Base-by-base conservation (phyloP, 139 green algal genomes). In the Chlorella sp. region DNA sequence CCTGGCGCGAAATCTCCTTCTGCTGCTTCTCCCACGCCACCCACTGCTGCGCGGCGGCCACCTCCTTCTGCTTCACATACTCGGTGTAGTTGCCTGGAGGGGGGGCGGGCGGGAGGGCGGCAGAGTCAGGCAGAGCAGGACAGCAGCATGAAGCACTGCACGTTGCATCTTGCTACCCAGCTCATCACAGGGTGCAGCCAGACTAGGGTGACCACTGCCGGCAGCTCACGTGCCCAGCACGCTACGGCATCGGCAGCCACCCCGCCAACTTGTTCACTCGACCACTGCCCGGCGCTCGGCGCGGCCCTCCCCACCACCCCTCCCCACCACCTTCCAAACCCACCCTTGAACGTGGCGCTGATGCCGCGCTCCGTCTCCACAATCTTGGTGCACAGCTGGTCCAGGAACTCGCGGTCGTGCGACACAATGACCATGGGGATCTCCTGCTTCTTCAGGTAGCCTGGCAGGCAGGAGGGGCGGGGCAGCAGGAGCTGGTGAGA, bases 381-480 rank as follows among this genome's bases (percentile, higher is more conserved):
- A 48, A 99, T 96, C 90, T 97, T 98, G 76, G 89, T 98, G 82
- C 95, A 97, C 58, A 97, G 86, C 88, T 98, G 95, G 89, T 99
- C 97, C 48, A 99, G 90, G 89, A 99, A 99, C 91, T 99, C 96
- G 0, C 97, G 95, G 80, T 99, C 97, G 85, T 99, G 97, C 0
- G 88, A 95, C 7, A 99, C 97, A 40, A 99, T 95, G 13, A 99
- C 97, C 94, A 98, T 98, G 24, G 96, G 96, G 11, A 98, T 86
- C 60, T 95, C 93, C 86, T 93, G 88, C 48, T 80, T 77, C 82
- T 92, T 94, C 38, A 99, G 87, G 92, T 99, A 99, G 36, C 88
- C 88, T 91, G 54, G 24, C 14, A 13, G 76, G 77, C 24, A 24
- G 38, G 26, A 20, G 38, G 60, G 40, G 32, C 0, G 19, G 51